Evolutionary conservation across 192 early-diverging fungal species (phyloP).

Genomic region (Coemansia nantahalensis): DNA sequence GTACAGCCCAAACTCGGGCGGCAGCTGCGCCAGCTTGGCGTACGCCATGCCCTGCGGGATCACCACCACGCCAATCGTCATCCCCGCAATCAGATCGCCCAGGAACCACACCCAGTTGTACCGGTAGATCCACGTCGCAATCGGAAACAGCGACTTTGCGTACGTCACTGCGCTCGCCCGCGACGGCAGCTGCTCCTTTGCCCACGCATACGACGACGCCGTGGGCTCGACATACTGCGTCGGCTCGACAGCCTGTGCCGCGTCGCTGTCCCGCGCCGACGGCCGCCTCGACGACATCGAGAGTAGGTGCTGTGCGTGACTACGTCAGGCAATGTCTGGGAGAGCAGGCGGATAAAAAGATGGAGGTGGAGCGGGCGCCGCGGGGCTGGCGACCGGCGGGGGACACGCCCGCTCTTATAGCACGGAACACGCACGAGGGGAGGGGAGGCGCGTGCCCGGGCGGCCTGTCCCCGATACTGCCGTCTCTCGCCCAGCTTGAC

Average conservation of each 20-base stretch:
- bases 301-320: no score
- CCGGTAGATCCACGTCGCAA: conserved; percentile 47
- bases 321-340: no score
- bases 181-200: conserved; percentile 21
- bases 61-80: conserved; percentile 72
- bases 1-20: conserved; percentile 74
- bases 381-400: no score
- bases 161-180: conserved; percentile 9
- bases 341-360: no score
- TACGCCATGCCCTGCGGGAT: conserved; percentile 76
- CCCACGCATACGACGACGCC: conserved; percentile 41
- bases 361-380: no score
- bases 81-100: conserved; percentile 67
- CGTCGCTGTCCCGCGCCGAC: not conserved
- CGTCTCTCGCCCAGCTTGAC: no score
- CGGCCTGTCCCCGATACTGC: no score
- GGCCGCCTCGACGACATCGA: no score
- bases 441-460: no score
- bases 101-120: conserved; percentile 61
- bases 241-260: conserved; percentile 3
- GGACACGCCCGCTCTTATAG: no score
- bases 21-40: conserved; percentile 70
- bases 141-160: conserved; percentile 46
- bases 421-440: no score
- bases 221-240: conserved; percentile 39